Evolutionary conservation across 495 filamentous ascomycete species (phyloP), one percentile per base, ranked within the genome.

Genomic region (Pyronema domesticum): DNA sequence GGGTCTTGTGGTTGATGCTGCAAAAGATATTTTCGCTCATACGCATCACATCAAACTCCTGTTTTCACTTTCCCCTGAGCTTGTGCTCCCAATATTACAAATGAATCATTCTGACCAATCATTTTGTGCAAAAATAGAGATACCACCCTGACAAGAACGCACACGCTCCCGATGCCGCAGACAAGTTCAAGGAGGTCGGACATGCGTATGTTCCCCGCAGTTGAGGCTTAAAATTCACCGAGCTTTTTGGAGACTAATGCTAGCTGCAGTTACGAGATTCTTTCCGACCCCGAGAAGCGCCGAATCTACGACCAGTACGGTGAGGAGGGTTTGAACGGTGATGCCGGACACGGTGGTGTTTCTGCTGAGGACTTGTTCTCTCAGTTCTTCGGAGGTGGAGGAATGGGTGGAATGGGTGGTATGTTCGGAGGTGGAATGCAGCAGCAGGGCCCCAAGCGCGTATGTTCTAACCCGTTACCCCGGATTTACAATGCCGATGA

Each of bases 151-250:
- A 98, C 72, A 98, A 98, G 77, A 96, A 96, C 69, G 79, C 80
- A 45, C 80, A 91, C 72, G 89, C 89, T 73, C 88, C 89, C 40
- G 85, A 85, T 23, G 86, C 91, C 43, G 86, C 87, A 51, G 86
- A 95, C 50, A 96, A 95, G 69, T 96, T 99, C 79, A 95, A 96
- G 73, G 89, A 95, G 63, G 76, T 96, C 47, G 93, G 86, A 52
- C 81, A 88, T 59, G 91, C 91, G 35, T 64, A 52, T 49, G 60
- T 48, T 56, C 42, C 43, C 49, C 17, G 48, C 48, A 34, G 18
- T 34, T 37, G 15, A 13, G 23, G 19, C 33, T 34, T 40, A 30
- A 42, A 53, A 51, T 23, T 3, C 14, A 19, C n/a, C 3, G 23
- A 10, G 45, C 10, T 47, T 47, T 17, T 19, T 30, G 23, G 5